Base-by-base conservation (phyloP, 805 yeast species). In the Monosporozyma solicola region DNA sequence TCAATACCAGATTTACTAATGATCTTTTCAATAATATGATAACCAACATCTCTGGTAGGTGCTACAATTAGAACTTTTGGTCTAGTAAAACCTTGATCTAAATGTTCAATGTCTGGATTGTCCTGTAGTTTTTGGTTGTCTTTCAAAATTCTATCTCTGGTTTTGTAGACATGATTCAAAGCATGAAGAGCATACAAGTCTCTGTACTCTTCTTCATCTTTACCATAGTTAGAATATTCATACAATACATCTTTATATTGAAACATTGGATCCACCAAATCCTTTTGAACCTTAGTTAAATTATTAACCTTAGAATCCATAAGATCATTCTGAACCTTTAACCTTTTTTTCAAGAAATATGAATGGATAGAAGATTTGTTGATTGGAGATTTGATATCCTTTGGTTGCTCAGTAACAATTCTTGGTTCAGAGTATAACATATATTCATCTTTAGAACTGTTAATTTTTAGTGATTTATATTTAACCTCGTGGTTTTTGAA, bases 31-130 rank as follows among this genome's bases (percentile, higher is more conserved):
- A 91, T 82, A 16, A 89, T 74, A 54, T 83, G 80, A 64, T 80
- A 83, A 29, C 94, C 89, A 9, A 84, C 72, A 59, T 89, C 79
- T 62, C 97, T 78, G 0, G 96, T 88, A 11, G 99, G 98, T 43
- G 88, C 72, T 27, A 94, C 69, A 5, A 92, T 80, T 53, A 94
- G 71, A 1, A 85, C 90, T 62, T 90, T 91, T 0, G 99, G 96
- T 56, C 98, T 77, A 0, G 97, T 91, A 66, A 89, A 94, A 31
- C 99, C 98, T 68, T 94, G 98, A 66, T 94, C 99, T 53, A 95
- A 73, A 57, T 78, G 76, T 61, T 88, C 95, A 11, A 79, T 79
- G 50, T 76, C 80, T 27, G 72, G 72, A 54, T 72, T 64, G 52
- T 75, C 67, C 51, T 69, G 71, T n/a, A 72, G 48, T 59, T 80